A percentile compares a stretch with the other conserved stretches of the same genome.
Conservation (phyloP, 192 early-diverging fungal species). For the Coemansia sp. region DNA sequence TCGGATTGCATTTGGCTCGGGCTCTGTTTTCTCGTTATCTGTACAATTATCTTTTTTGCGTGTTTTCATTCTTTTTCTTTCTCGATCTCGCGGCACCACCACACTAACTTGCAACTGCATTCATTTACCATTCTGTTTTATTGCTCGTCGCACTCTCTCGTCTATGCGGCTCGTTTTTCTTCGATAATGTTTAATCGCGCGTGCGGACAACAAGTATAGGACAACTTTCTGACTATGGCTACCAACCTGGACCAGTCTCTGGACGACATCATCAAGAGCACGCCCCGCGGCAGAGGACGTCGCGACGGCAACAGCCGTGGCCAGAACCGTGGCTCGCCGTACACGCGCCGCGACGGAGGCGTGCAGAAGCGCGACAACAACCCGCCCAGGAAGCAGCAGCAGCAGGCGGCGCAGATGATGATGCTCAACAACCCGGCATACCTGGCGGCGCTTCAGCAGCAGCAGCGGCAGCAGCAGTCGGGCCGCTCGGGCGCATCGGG, state of each 20-base stretch:
- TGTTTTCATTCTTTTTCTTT: constrained; percentile 5
- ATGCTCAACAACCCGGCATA: constrained; percentile 44
- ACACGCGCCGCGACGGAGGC: constrained; percentile 32
- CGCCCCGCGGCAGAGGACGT: constrained; percentile 12
- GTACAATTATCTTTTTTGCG: not conserved
- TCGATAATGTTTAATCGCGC: not conserved
- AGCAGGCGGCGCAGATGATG: constrained; percentile 26
- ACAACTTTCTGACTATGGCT: constrained; percentile 22
- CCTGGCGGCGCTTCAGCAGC: constrained; percentile 17
- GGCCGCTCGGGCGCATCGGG: not conserved
- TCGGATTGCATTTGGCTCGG: not conserved
- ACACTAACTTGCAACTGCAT: not conserved
- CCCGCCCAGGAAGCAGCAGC: constrained; percentile 8
- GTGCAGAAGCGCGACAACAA: constrained; percentile 31
- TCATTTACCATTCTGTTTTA: not conserved
- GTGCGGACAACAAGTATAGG: not conserved
- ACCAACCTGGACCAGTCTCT: constrained; percentile 51
- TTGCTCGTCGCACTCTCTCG: not conserved
- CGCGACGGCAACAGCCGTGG: constrained; percentile 20
- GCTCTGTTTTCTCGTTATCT: not conserved
- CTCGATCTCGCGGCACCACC: not conserved
- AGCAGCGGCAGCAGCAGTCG: constrained; percentile 29
- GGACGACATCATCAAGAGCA: constrained; percentile 48
- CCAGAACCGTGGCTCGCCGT: constrained; percentile 45
- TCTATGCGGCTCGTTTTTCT: too few relatives aligned